Base-by-base conservation (phyloP, 192 early-diverging fungal species). In the Phlyctochytrium planicorne region DNA sequence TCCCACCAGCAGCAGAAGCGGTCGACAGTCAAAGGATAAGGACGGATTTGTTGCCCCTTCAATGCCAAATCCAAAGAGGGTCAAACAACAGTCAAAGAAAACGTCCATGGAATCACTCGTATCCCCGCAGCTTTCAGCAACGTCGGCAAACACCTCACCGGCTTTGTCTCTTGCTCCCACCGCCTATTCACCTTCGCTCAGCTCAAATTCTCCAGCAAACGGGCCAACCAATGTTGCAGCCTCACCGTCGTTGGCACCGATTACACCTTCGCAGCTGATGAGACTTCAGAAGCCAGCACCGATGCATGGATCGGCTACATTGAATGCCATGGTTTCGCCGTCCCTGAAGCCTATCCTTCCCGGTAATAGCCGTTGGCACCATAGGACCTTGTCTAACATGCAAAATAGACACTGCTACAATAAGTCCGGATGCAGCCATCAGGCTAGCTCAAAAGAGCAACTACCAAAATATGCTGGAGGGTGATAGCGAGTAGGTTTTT, bases 381-480 rank as follows among this genome's bases (percentile, higher is more conserved):
- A 65, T 72, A 29, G 36, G 55, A 10, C 35, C 34, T 63, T 71
- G 2, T 32, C 57, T 27, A 70, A 70, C 17, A 1, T 37, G 0
- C 29, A 20, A 29, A 20, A n/a, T 3, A 68, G 62, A 53, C 1
- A 25, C 72, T 25, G 30, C 56, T 17, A n/a, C 36, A 12, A 55
- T 68, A 30, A 73, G 36, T 62, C 32, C 20, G 25, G 74, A 85
- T 20, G 20, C 84, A 4, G 83, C 80, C 0, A 68, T 78, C 0
- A 60, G 81, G 4, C 72, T 90, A 53, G 78, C 87, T 24, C 75
- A 86, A 17, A 87, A 87, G 60, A 88, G 85, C 73, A 91, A 98
- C 68, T 96, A 96, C 78, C 91, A 92, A 65, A 92, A 92, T 63
- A 86, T 96, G 1, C 68, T 93, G 32, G 90, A 94, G 64, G 95